These are phyloP conservation scores for Houttuynia cordata DNA, from an alignment of 164 flowering plant genomes.

Conservation along the genomic window DNA sequence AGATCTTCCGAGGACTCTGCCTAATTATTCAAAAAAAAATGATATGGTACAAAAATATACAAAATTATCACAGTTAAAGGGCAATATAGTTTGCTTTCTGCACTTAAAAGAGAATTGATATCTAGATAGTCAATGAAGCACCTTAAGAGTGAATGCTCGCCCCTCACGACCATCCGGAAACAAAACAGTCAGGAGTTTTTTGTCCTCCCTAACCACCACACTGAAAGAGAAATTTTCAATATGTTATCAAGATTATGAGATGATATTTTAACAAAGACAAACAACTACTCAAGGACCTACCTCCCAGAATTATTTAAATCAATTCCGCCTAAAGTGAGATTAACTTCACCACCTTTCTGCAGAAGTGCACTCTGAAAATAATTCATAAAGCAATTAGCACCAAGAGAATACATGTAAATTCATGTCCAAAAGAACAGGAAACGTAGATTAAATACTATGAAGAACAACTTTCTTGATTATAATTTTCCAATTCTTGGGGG, in stretches of 20 bases:
- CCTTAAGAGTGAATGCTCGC: conserved; percentile 96
- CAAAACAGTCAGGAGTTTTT: conserved; percentile 82
- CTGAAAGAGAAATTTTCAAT: conserved; percentile 25
- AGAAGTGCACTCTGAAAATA: conserved; percentile 74
- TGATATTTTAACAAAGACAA: neutral
- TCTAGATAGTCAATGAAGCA: conserved; percentile 12
- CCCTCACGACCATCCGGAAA: conserved; percentile 99
- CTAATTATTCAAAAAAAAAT: conserved; percentile 21
- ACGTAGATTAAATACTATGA: no score
- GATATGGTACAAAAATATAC: neutral
- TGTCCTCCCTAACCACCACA: conserved; percentile 95
- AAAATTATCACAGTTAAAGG: neutral
- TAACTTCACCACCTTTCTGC: conserved; percentile 95
- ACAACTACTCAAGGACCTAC: conserved; percentile 20
- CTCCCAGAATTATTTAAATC: conserved; percentile 98
- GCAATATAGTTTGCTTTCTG: neutral
- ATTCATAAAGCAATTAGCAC: neutral
- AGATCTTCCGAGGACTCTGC: conserved; percentile 94
- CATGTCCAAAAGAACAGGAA: neutral
- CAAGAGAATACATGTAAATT: neutral
- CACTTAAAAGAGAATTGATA: neutral
- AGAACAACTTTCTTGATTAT: no score
- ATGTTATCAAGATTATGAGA: neutral
- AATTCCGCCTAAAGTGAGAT: conserved; percentile 93
- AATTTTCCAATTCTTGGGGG: no score